Evolutionary conservation across 2,329 filamentous ascomycete genomes (phyloP).

Genomic region (Trichophyton mentagrophytes): DNA sequence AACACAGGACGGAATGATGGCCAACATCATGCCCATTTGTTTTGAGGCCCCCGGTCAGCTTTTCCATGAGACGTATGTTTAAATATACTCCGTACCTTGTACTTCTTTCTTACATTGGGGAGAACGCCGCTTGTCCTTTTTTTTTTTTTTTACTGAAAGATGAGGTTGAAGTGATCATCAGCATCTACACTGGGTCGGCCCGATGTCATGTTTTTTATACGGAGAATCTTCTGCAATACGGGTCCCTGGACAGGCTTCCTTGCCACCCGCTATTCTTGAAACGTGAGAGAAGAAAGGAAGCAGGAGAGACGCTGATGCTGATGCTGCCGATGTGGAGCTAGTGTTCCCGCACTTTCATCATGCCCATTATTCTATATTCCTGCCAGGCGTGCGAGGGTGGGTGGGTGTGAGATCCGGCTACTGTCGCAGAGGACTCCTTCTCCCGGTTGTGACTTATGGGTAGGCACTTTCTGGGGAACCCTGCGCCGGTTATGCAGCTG

Average conservation of each 20-base stretch:
- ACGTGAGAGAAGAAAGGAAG: not conserved
- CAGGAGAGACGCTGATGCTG: not conserved
- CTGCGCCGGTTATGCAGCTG: not conserved
- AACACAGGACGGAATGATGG: not conserved
- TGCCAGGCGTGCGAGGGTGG: not conserved
- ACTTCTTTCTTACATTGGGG: no score
- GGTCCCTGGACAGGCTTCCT: not conserved
- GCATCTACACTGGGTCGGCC: not conserved
- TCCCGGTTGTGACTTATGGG: not conserved
- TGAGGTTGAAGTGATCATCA: not conserved
- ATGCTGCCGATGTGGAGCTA: not conserved
- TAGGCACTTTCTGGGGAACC: not conserved
- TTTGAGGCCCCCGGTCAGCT: not conserved
- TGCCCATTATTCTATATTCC: not conserved
- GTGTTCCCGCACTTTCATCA: not conserved
- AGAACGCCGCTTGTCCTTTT: no score
- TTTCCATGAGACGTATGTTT: not conserved
- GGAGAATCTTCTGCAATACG: not conserved
- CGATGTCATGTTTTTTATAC: not conserved
- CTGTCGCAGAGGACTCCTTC: not conserved
- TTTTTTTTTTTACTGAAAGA: no score
- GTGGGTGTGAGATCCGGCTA: not conserved
- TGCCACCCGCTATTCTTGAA: not conserved
- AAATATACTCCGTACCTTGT: not conserved
- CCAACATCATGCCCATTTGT: not conserved